Evolutionary conservation across 495 filamentous ascomycete species (phyloP), one percentile per base, ranked within the genome.

Genomic region (Elaphomyces granulatus): DNA sequence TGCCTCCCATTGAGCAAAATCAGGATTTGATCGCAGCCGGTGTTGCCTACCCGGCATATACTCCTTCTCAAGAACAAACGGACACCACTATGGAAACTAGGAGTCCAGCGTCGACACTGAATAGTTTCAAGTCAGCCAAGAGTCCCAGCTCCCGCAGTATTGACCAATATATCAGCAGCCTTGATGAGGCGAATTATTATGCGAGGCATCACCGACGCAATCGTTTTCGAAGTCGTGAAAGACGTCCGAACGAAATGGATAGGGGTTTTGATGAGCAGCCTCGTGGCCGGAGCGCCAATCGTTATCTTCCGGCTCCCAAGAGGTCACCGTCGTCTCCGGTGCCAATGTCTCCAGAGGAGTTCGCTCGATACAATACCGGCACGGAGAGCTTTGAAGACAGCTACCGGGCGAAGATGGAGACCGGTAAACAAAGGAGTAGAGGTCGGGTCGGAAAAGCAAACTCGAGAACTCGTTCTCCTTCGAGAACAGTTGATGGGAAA

Each of bases 271-370:
- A 75, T 47, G 78, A 79, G 40, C 23, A 12, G 12, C 75, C 77
- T 18, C 76, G 82, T 32, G 82, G 80, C 15, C 70, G 80, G 28
- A 68, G 66, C 36, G 66, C 68, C 7, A 63, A 70, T 39, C 74
- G 78, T 33, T 81, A 80, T 45, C 82, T 85, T 45, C 81, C 77
- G 30, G 80, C 86, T 20, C 80, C 83, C 4, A 92, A 93, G 52
- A 70, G 83, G 3, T 93, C 87, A 4, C 87, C 86, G 3, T 88
- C 83, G 32, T 93, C 86, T 8, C 87, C 87, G 0, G 74, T 92
- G 9, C 83, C 85, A 14, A 94, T 94, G 87, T 87, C 85, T 1
- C 83, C 84, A 0, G 83, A 93, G 47, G 83, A 90, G 43, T 47
- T 82, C 47, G 72, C 75, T 48, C 72, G 67, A 45, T 64, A 74